Evolutionary conservation across 1,284 basidiomycete species (phyloP), one percentile per base, ranked within the genome.

Genomic region (Pseudozyma hubeiensis): DNA sequence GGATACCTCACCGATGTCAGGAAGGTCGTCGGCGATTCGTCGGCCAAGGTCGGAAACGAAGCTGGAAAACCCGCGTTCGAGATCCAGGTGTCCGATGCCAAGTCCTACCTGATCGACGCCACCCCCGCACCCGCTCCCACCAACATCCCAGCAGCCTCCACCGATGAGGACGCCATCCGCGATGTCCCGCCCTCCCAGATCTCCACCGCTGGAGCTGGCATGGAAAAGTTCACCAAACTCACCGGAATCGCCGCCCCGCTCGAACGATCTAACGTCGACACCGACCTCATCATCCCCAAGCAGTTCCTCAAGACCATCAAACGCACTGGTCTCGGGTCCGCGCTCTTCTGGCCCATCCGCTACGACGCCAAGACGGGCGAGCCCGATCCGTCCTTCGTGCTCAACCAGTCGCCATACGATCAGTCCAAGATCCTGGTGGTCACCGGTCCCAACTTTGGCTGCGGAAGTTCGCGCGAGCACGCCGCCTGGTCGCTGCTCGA

Each of bases 281-380:
- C 82, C 43, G 82, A 84, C 59, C 64, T 83, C 24, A 82, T 84
- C 68, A 83, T 84, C 54, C 81, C 82, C 51, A 81, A 81, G 64
- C 78, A 81, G 64, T 84, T 81, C 69, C 74, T 84, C 41, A 84
- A 84, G 71, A 83, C 80, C 34, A 83, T 84, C 74, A 81, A 81
- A 65, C 78, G 81, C 35, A 81, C 81, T 4, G 82, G 82, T 34
- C 74, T 84, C 9, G 81, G 82, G 29, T 75, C 69, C 10, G 80
- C 80, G 8, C 75, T 83, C 37, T 81, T 84, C 65, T 81, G 74
- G 72, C 77, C 80, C 6, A 53, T 81, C 44, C 77, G 82, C 29
- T 84, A 82, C 68, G 78, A 84, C 53, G 50, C 68, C 50, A 74
- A 79, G 51, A 82, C 78, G 29, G 80, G 80, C 48, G 72, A 81